Evolutionary conservation across 306 rosid species (phyloP).

Genomic region (Arachis stenosperma): DNA sequence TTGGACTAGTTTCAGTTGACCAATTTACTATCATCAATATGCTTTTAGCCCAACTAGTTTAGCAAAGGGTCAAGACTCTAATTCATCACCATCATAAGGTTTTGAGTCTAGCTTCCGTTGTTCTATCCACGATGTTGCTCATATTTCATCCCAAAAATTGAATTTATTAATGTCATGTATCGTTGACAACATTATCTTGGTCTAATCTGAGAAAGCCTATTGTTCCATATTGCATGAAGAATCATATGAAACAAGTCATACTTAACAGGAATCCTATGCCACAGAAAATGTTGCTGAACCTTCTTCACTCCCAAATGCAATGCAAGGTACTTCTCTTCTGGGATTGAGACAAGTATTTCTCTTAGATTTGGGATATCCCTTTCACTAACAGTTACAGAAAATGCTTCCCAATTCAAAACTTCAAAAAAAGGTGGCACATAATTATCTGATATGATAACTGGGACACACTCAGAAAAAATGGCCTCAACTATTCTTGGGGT

Average conservation of each 20-base stretch:
- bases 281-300: slow-evolving; percentile 70
- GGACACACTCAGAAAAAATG: slow-evolving; percentile 58
- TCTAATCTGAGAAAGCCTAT: slow-evolving; percentile 60
- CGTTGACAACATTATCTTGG: slow-evolving; percentile 26
- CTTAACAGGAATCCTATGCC: slow-evolving; percentile 65
- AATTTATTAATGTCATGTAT: neutral
- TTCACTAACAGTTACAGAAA: slow-evolving; percentile 46
- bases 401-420: slow-evolving; percentile 47
- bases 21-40: neutral
- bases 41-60: neutral
- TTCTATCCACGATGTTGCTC: slow-evolving; percentile 13
- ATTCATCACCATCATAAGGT: slow-evolving; percentile 5
- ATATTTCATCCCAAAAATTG: neutral
- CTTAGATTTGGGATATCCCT: slow-evolving; percentile 65
- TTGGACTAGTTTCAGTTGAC: neutral
- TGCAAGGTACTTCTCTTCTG: slow-evolving; percentile 61
- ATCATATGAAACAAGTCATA: slow-evolving; percentile 81
- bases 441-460: slow-evolving; percentile 49
- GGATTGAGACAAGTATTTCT: slow-evolving; percentile 68
- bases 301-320: slow-evolving; percentile 62
- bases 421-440: slow-evolving; percentile 52
- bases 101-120: neutral
- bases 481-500: slow-evolving; percentile 81
- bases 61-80: slow-evolving; percentile 21
- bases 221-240: slow-evolving; percentile 80